Evolutionary conservation across 306 rosid species (phyloP).

Genomic region (Herpetospermum pedunculosum): DNA sequence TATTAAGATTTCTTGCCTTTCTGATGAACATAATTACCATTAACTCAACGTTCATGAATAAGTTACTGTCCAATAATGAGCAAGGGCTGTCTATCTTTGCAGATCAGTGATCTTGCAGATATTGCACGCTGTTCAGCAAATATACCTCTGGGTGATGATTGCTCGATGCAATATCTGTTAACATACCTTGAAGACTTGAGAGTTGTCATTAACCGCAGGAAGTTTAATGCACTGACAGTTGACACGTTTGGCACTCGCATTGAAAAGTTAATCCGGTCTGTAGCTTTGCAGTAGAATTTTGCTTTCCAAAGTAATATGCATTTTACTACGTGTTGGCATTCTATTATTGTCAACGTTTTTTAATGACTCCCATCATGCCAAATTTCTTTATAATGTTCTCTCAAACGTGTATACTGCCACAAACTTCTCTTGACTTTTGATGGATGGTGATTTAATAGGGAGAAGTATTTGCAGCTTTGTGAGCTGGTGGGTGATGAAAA

Average conservation of each 20-base stretch:
- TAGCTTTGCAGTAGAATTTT: slow-evolving; percentile 8
- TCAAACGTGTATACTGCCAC: slow-evolving; percentile 8
- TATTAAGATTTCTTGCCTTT: background rate
- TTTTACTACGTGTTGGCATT: background rate
- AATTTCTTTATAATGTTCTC: background rate
- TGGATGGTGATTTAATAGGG: slow-evolving; percentile 44
- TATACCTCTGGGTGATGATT: slow-evolving; percentile 76
- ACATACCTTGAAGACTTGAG: slow-evolving; percentile 87
- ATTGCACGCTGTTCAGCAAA: slow-evolving; percentile 85
- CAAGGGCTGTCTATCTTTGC: background rate
- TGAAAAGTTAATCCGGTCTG: slow-evolving; percentile 84
- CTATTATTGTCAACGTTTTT: background rate
- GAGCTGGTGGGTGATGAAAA: slow-evolving; percentile 91
- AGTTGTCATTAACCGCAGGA: slow-evolving; percentile 68
- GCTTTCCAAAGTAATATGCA: background rate
- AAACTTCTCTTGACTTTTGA: slow-evolving; percentile 14
- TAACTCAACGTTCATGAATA: background rate
- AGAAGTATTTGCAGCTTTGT: slow-evolving; percentile 92
- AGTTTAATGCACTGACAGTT: slow-evolving; percentile 75
- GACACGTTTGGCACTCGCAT: slow-evolving; percentile 91
- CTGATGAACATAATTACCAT: background rate
- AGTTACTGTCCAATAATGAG: background rate
- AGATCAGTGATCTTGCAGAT: slow-evolving; percentile 95
- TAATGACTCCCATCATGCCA: background rate
- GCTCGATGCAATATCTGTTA: slow-evolving; percentile 47